These are phyloP conservation scores for Acanthamoeba quina DNA, from an alignment of 208 protist species.

Conservation along the genomic window DNA sequence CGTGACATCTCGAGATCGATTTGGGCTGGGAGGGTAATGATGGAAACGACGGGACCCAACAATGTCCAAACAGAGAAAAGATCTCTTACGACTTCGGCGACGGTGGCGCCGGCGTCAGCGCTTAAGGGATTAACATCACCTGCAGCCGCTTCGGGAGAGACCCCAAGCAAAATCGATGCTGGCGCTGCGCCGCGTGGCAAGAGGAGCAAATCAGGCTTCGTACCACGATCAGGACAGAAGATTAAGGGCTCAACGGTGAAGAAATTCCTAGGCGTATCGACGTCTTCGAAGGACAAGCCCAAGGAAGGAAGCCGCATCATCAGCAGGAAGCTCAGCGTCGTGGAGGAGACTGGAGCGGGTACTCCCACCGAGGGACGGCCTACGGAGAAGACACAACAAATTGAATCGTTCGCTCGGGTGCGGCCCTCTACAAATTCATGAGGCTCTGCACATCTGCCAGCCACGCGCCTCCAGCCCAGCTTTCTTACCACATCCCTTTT, in stretches of 20 bases:
- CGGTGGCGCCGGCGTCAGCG: background rate
- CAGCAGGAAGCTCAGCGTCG: background rate
- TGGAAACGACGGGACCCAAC: no score
- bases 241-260: conserved; percentile 50
- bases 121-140: background rate
- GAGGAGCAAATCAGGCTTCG: conserved; percentile 40
- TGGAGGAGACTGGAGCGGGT: background rate
- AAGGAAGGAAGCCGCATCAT: background rate
- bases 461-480: background rate
- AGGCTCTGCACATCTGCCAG: background rate
- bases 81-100: background rate
- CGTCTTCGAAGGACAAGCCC: background rate
- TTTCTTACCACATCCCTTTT: background rate
- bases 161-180: background rate
- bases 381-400: background rate
- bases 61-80: background rate
- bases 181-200: background rate
- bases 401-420: conserved; percentile 29
- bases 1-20: no score
- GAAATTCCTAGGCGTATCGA: conserved; percentile 36
- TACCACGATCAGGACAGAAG: conserved; percentile 18
- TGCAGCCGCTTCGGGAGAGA: background rate
- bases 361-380: background rate
- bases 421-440: background rate
- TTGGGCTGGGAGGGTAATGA: no score